A percentile compares a stretch with the other conserved stretches of the same genome.
These are phyloP conservation scores for Colletotrichum echinochloae DNA, from an alignment of 2,329 filamentous ascomycete genomes.

Conservation along the genomic window DNA sequence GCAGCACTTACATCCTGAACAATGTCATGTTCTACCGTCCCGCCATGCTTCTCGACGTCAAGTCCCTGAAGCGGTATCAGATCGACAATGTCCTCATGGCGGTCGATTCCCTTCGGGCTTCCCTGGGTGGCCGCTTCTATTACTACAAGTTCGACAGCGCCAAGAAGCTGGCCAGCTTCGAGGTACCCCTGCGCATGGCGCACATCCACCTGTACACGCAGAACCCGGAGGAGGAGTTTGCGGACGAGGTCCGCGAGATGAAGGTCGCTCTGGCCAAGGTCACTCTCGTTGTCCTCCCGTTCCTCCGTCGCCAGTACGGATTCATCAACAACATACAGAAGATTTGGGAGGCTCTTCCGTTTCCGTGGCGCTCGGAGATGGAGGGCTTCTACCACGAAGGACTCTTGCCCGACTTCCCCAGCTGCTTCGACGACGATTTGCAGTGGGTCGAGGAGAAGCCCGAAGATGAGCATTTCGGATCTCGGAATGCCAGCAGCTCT, in stretches of 20 bases:
- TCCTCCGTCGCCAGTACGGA: slow-evolving; percentile 23
- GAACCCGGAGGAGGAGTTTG: slow-evolving; percentile 24
- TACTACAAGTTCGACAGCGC: slow-evolving; percentile 28
- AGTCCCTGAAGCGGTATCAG: slow-evolving; percentile 41
- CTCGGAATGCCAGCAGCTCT: not conserved
- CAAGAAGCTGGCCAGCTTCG: slow-evolving; percentile 21
- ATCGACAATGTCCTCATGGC: slow-evolving; percentile 18
- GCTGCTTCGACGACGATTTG: slow-evolving; percentile 16
- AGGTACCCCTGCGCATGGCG: slow-evolving; percentile 32
- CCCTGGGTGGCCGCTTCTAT: slow-evolving; percentile 22
- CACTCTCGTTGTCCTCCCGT: slow-evolving; percentile 27
- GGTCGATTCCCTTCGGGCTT: not conserved
- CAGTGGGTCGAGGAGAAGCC: slow-evolving; percentile 21
- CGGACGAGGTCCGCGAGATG: slow-evolving; percentile 27
- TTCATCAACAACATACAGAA: slow-evolving; percentile 10
- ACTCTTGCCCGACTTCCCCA: slow-evolving; percentile 21
- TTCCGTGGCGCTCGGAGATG: slow-evolving; percentile 39
- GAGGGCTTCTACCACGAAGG: slow-evolving; percentile 28
- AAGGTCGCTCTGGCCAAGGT: slow-evolving; percentile 28
- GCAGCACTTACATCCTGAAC: slow-evolving; percentile 48
- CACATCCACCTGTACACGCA: slow-evolving; percentile 31
- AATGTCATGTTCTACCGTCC: slow-evolving; percentile 50
- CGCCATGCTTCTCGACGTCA: slow-evolving; percentile 48
- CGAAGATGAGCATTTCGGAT: not conserved
- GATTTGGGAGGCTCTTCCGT: slow-evolving; percentile 26